These are phyloP conservation scores for Stramenopiles sp. DNA, from an alignment of 352 stramenopile species.

Conservation along the genomic window DNA sequence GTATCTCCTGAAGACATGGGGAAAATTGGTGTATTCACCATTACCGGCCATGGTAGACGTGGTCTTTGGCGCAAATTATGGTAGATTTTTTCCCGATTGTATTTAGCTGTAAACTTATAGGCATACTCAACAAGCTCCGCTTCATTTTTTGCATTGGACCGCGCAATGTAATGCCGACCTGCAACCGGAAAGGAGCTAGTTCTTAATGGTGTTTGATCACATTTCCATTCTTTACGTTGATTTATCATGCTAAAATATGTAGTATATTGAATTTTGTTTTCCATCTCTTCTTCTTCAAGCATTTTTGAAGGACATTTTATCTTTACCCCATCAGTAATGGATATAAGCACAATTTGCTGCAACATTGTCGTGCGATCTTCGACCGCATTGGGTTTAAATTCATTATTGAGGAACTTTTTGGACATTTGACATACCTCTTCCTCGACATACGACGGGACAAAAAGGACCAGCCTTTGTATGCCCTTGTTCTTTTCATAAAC, in stretches of 20 bases:
- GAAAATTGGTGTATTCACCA: not conserved
- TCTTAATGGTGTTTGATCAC: not conserved
- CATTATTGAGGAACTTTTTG: not conserved
- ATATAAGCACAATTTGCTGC: not conserved
- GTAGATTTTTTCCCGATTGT: not conserved
- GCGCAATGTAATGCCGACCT: not conserved
- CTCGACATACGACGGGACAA: not conserved
- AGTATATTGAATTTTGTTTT: not conserved
- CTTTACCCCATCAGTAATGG: not conserved
- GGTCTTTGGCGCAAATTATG: not conserved
- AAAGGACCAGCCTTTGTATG: not conserved
- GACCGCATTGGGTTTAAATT: no score
- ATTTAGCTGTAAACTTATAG: slow-evolving; percentile 1
- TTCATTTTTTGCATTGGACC: slow-evolving; percentile 3
- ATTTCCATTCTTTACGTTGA: not conserved
- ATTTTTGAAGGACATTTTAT: not conserved
- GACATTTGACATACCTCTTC: not conserved
- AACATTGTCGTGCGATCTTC: not conserved
- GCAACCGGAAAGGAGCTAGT: not conserved
- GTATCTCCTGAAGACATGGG: not conserved
- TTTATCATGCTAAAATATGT: not conserved
- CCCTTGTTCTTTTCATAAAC: not conserved
- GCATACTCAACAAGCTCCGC: not conserved
- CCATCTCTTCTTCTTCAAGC: not conserved
- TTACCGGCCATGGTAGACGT: not conserved